phyloP scores from a whole-genome alignment of 2,329 filamentous ascomycete genomes.

The Botryotinia calthae region DNA sequence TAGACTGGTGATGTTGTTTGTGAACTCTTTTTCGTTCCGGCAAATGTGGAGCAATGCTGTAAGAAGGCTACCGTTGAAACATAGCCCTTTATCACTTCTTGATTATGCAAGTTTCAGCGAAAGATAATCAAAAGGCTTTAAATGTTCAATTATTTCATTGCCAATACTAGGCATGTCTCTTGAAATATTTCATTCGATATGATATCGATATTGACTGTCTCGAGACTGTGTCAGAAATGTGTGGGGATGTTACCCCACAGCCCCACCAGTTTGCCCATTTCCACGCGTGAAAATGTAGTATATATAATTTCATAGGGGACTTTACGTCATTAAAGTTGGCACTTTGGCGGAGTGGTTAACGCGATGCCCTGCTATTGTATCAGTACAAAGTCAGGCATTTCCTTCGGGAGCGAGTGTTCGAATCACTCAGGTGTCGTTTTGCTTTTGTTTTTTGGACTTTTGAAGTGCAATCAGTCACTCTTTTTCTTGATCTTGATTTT shows the following conservation, averaged over 20 bases:
- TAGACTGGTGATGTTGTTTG: not conserved
- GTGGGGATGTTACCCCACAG: not conserved
- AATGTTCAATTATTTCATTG: not conserved
- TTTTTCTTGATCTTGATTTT: not conserved
- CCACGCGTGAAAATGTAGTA: rapidly evolving
- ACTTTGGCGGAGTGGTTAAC: slow-evolving; percentile 1
- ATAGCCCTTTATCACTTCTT: not conserved
- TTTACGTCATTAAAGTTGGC: not conserved
- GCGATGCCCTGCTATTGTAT: not conserved
- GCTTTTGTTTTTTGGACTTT: not conserved
- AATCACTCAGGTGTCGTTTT: not conserved
- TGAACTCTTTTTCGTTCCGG: not conserved
- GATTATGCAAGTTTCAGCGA: not conserved
- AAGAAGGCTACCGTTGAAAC: not conserved
- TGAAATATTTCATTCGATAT: not conserved
- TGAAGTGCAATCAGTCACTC: not conserved
- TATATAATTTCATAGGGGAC: rapidly evolving
- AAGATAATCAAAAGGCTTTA: not conserved
- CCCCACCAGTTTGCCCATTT: not conserved
- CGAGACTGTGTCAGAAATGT: not conserved
- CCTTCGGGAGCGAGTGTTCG: not conserved
- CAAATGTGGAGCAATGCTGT: not conserved
- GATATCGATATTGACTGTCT: no score
- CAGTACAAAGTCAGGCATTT: not conserved
- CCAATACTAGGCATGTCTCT: not conserved